Conservation (phyloP, 805 yeast genomes). For the Hanseniaspora clermontiae region DNA sequence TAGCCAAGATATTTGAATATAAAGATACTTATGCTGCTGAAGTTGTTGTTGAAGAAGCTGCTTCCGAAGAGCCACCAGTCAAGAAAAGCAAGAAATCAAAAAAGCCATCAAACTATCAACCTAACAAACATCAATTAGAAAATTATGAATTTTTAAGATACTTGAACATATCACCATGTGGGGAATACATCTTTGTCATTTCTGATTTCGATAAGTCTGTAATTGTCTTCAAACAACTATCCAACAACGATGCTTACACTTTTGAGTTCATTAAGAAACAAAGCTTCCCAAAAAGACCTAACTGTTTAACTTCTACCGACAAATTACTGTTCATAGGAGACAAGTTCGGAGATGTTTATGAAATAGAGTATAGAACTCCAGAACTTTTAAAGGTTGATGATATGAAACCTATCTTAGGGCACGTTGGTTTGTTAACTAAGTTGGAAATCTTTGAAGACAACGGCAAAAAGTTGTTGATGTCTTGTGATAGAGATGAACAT, state of each 20-base stretch:
- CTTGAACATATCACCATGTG: constrained; percentile 41
- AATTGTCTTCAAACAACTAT: constrained; percentile 39
- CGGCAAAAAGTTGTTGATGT: constrained; percentile 40
- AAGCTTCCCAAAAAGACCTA: constrained; percentile 84
- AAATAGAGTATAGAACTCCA: constrained; percentile 30
- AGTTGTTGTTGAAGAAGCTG: constrained; percentile 19
- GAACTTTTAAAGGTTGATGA: constrained; percentile 29
- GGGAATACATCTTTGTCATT: constrained; percentile 47
- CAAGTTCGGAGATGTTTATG: constrained; percentile 90
- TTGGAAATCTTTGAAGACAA: constrained; percentile 27
- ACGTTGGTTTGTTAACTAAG: constrained; percentile 91
- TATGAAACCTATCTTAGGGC: constrained; percentile 72
- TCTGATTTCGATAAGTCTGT: constrained; percentile 79
- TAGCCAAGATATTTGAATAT: constrained; percentile 26
- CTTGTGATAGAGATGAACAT: constrained; percentile 94
- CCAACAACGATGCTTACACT: constrained; percentile 24
- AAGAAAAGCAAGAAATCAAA: constrained; percentile 29
- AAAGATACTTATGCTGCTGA: constrained; percentile 35
- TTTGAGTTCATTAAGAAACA: constrained; percentile 55
- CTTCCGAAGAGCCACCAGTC: constrained; percentile 19
- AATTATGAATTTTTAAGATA: constrained; percentile 57
- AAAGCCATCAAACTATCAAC: constrained; percentile 43
- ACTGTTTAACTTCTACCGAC: constrained; percentile 51
- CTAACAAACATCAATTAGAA: constrained; percentile 60
- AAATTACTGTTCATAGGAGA: constrained; percentile 64